Conservation (phyloP, 352 stramenopile genomes). For the Globisporangium perplexum region DNA sequence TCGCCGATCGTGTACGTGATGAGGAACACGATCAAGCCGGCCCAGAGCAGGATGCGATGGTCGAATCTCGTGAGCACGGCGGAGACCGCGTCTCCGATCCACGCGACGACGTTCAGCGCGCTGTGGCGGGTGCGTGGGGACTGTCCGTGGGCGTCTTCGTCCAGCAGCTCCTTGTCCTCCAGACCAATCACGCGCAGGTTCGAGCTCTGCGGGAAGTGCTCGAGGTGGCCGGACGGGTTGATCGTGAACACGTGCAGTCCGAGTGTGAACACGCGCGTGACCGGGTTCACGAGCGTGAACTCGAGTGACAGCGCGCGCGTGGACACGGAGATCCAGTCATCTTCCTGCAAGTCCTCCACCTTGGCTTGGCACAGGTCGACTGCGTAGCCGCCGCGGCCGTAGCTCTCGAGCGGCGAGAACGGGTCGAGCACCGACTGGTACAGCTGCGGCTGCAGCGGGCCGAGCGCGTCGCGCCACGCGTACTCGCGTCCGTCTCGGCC, state of each 20-base stretch:
- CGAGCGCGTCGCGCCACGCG: slow-evolving; percentile 59
- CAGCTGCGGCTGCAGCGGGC: slow-evolving; percentile 45
- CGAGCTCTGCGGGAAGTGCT: slow-evolving; percentile 77
- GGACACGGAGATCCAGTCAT: slow-evolving; percentile 70
- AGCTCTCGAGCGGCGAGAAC: slow-evolving; percentile 36
- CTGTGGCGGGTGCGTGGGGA: not conserved
- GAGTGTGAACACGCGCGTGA: slow-evolving; percentile 87
- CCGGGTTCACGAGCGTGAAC: slow-evolving; percentile 84
- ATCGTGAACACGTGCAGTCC: slow-evolving; percentile 81
- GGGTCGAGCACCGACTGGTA: slow-evolving; percentile 50
- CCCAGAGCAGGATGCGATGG: slow-evolving; percentile 59
- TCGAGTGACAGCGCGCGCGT: slow-evolving; percentile 82
- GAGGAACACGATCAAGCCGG: slow-evolving; percentile 65
- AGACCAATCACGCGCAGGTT: slow-evolving; percentile 76
- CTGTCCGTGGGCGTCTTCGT: not conserved
- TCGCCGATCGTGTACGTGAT: slow-evolving; percentile 79
- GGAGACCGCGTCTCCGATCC: slow-evolving; percentile 3
- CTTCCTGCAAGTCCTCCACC: slow-evolving; percentile 53
- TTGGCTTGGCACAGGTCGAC: slow-evolving; percentile 68
- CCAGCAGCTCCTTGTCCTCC: slow-evolving; percentile 44
- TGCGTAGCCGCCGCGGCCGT: slow-evolving; percentile 61
- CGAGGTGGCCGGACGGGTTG: slow-evolving; percentile 72
- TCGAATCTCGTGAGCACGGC: slow-evolving; percentile 36
- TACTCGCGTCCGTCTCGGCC: slow-evolving; percentile 47
- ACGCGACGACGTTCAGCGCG: not conserved